Percentiles rank a stretch among this genome's conserved stretches.
Conservation (phyloP, 176 grass and related monocot species). For the Eleusine indica region DNA sequence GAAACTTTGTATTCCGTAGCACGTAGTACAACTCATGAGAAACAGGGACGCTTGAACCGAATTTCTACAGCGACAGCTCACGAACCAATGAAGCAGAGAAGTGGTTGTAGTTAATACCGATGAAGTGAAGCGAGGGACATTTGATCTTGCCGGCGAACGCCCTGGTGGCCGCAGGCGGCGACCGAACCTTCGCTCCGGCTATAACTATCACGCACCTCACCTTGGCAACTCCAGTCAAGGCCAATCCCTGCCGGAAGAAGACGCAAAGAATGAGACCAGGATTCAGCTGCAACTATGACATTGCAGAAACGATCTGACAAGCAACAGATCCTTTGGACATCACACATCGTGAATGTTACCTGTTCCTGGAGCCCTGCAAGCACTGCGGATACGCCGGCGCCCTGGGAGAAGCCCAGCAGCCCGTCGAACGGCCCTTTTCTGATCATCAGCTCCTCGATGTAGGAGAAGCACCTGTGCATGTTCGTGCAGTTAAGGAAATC, state of each 20-base stretch:
- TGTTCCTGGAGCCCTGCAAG: too few species aligned
- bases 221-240: slow-evolving; percentile 56
- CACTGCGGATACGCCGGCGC: slow-evolving; percentile 43
- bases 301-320: too few species aligned
- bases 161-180: slow-evolving; percentile 34
- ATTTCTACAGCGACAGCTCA: not conserved
- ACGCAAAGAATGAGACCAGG: not conserved
- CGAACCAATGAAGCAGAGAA: not conserved
- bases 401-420: slow-evolving; percentile 86
- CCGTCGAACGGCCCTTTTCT: slow-evolving; percentile 84
- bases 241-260: slow-evolving; percentile 45
- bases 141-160: slow-evolving; percentile 48
- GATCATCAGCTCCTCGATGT: slow-evolving; percentile 82
- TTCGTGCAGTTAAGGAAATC: slow-evolving; percentile 60
- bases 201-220: slow-evolving; percentile 53
- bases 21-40: not conserved
- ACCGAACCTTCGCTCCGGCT: slow-evolving; percentile 51
- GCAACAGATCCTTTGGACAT: too few species aligned
- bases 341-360: too few species aligned
- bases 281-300: not conserved
- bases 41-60: not conserved
- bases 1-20: not conserved
- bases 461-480: slow-evolving; percentile 60
- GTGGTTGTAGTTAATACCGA: slow-evolving; percentile 29
- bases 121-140: slow-evolving; percentile 67